Evolutionary conservation across 2,329 filamentous ascomycete genomes (phyloP).

Genomic region (Diplodia scrobiculata): DNA sequence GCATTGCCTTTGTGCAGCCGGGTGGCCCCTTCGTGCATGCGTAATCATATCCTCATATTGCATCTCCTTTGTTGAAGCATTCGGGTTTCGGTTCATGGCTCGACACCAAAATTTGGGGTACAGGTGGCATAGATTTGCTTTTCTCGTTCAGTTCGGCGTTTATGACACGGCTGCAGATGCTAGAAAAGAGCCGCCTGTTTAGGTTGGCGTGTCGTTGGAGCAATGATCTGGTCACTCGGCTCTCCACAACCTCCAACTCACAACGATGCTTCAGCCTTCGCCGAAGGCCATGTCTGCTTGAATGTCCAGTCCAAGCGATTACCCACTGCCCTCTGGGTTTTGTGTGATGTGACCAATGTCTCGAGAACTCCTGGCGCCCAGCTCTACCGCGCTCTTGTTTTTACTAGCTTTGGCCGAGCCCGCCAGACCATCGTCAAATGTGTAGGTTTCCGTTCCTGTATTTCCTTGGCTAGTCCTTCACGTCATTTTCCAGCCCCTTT

Average conservation of each 20-base stretch:
- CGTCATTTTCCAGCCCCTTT: slow-evolving; percentile 11
- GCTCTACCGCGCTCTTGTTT: neutral
- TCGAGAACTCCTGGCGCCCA: neutral
- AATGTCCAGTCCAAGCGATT: slow-evolving; percentile 24
- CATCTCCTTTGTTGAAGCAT: slow-evolving; percentile 29
- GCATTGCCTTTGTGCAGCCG: neutral
- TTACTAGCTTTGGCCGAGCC: neutral
- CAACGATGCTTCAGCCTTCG: slow-evolving; percentile 14
- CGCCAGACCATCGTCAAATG: neutral
- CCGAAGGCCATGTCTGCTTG: slow-evolving; percentile 14
- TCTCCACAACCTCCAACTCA: slow-evolving; percentile 17
- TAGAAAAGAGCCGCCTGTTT: slow-evolving; percentile 29
- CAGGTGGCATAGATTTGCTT: slow-evolving; percentile 28
- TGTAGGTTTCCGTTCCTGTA: slow-evolving; percentile 14
- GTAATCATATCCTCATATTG: slow-evolving; percentile 24
- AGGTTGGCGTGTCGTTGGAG: slow-evolving; percentile 26
- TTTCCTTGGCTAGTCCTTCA: neutral
- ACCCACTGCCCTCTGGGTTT: slow-evolving; percentile 19
- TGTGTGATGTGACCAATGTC: slow-evolving; percentile 25
- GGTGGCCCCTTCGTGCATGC: slow-evolving; percentile 15
- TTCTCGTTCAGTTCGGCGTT: slow-evolving; percentile 26
- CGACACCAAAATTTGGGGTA: slow-evolving; percentile 27
- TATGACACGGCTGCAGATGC: slow-evolving; percentile 29
- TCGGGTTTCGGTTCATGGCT: slow-evolving; percentile 27
- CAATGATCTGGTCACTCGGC: slow-evolving; percentile 26